phyloP scores from a whole-genome alignment of 352 stramenopile species.

The Chrysophaeum taylorii region DNA sequence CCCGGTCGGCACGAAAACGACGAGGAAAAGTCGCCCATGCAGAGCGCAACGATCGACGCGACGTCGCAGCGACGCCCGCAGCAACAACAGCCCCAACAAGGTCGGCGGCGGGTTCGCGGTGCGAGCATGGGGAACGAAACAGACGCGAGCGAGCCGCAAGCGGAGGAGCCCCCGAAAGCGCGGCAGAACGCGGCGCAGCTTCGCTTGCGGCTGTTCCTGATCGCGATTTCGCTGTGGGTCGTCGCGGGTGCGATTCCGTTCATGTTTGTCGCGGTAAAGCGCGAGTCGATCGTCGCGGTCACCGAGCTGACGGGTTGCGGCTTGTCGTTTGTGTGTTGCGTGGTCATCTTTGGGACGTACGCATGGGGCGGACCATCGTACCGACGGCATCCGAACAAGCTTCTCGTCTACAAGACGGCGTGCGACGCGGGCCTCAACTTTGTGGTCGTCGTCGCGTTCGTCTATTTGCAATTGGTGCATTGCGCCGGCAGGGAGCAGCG shows the following conservation, averaged over 20 bases:
- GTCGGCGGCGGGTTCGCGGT: too few species aligned
- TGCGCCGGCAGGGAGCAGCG: neutral
- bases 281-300: neutral
- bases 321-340: neutral
- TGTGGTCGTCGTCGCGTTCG: neutral
- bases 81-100: too few species aligned
- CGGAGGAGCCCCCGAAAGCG: neutral
- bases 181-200: neutral
- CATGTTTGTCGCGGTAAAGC: neutral
- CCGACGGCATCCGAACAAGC: neutral
- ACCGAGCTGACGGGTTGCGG: neutral
- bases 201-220: neutral
- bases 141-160: too few species aligned
- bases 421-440: neutral
- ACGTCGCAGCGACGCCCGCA: too few species aligned
- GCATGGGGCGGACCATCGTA: neutral
- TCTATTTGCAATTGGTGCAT: neutral
- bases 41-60: too few species aligned
- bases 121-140: too few species aligned
- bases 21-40: too few species aligned
- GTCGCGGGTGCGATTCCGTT: neutral
- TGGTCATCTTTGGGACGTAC: neutral
- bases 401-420: neutral
- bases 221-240: neutral
- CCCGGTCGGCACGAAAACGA: too few species aligned